Conservation (phyloP, 805 yeast species). For the Lipomyces japonicus region DNA sequence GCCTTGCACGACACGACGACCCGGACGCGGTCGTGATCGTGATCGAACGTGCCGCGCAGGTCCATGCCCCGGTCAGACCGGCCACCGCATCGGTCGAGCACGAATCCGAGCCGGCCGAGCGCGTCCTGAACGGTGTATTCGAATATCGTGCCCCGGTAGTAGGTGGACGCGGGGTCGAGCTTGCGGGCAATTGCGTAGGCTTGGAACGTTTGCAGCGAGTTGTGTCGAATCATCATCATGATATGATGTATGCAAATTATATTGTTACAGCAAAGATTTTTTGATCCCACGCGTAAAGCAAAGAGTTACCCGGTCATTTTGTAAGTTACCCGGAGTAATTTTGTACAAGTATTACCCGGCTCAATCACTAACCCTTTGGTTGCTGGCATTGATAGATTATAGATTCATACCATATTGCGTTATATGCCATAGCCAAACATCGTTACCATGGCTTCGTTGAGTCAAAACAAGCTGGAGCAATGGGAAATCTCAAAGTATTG, state of each 20-base stretch:
- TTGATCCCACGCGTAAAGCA: no score
- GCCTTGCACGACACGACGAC: conserved; percentile 33
- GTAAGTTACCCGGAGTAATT: no score
- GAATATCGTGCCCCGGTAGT: conserved; percentile 30
- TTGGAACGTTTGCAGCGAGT: conserved; percentile 15
- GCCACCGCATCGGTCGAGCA: conserved; percentile 30
- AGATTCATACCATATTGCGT: neutral
- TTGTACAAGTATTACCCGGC: no score
- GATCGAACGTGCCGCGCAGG: conserved; percentile 26
- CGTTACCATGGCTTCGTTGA: conserved; percentile 18
- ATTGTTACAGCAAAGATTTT: neutral
- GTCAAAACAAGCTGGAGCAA: conserved; percentile 23
- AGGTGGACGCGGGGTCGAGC: conserved; percentile 19
- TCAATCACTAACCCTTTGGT: no score
- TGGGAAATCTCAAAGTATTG: conserved; percentile 97
- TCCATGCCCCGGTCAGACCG: conserved; percentile 31
- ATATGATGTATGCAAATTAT: no score
- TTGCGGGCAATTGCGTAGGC: conserved; percentile 7
- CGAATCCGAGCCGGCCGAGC: conserved; percentile 14
- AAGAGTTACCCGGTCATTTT: neutral
- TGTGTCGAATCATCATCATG: neutral
- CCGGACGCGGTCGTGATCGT: conserved; percentile 8
- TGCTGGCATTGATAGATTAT: neutral
- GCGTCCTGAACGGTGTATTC: conserved; percentile 29
- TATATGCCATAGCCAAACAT: neutral